Evolutionary conservation across 352 stramenopile genomes (phyloP).

Genomic region (Globisporangium okanoganense): DNA sequence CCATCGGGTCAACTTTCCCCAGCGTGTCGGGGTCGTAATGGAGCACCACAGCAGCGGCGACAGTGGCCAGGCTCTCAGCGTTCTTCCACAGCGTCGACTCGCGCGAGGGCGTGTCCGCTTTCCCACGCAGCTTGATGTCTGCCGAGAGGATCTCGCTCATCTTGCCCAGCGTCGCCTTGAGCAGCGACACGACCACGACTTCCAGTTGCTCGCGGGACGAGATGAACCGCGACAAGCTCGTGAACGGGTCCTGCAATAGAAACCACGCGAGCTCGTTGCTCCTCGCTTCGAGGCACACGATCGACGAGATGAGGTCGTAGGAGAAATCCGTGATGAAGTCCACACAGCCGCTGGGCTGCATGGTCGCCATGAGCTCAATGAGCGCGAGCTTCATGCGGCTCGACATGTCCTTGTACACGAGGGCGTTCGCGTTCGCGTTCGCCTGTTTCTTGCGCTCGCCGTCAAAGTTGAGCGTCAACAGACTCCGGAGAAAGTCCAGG

Average conservation of each 20-base stretch:
- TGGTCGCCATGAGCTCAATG: conserved; percentile 62
- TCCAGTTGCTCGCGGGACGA: conserved; percentile 56
- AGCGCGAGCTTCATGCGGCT: conserved; percentile 66
- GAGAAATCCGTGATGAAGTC: conserved; percentile 68
- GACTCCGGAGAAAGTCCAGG: conserved; percentile 56
- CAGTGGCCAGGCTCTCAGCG: conserved; percentile 67
- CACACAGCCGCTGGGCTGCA: conserved; percentile 51
- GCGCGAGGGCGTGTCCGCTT: conserved; percentile 56
- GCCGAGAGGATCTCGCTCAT: conserved; percentile 74
- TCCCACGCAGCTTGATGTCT: conserved; percentile 61
- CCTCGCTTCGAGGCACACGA: conserved; percentile 76
- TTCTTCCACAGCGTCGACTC: conserved; percentile 81
- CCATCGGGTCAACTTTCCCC: conserved; percentile 45
- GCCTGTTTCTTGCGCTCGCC: conserved; percentile 67
- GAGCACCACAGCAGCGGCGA: conserved; percentile 70
- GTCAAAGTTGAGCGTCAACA: conserved; percentile 44
- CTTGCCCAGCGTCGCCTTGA: conserved; percentile 73
- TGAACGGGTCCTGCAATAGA: conserved; percentile 76
- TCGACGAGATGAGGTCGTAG: conserved; percentile 81
- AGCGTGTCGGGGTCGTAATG: conserved; percentile 81
- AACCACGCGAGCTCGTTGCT: conserved; percentile 83
- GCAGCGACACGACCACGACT: conserved; percentile 62
- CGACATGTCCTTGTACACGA: conserved; percentile 64
- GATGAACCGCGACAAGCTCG: conserved; percentile 62
- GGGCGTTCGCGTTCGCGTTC: conserved; percentile 42